These are phyloP conservation scores for Phyllosticta ampelicida DNA, from an alignment of 2,329 filamentous ascomycete genomes.

Conservation along the genomic window DNA sequence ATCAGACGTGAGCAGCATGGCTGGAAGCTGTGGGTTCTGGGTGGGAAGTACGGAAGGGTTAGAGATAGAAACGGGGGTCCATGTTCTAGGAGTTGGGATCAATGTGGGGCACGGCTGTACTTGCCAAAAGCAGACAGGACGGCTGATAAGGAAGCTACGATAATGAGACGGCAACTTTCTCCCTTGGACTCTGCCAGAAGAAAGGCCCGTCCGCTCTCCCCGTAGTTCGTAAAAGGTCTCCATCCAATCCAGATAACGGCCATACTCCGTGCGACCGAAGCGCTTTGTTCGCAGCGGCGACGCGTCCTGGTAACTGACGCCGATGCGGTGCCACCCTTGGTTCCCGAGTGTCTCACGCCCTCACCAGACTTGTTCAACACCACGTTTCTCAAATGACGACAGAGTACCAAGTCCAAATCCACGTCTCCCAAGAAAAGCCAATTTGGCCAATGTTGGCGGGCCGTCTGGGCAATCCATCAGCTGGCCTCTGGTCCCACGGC, in stretches of 20 bases:
- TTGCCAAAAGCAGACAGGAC: too few relatives aligned
- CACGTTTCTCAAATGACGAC: background rate
- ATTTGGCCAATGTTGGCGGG: background rate
- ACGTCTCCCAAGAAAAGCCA: background rate
- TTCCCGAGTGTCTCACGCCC: background rate
- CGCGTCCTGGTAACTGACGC: background rate
- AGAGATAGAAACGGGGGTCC: background rate
- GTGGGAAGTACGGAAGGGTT: background rate
- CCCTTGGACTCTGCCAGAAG: background rate
- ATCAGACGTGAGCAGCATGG: background rate
- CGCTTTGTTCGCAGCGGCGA: background rate
- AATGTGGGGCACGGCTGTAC: too few relatives aligned
- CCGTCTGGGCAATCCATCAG: background rate
- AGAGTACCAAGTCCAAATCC: background rate
- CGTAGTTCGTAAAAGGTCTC: background rate
- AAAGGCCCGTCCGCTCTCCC: background rate
- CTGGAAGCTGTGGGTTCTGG: background rate
- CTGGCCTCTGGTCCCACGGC: background rate
- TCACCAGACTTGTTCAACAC: background rate
- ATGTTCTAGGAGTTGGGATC: too few relatives aligned
- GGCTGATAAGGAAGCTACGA: background rate
- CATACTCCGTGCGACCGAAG: background rate
- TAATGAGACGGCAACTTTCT: background rate
- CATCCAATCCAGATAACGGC: background rate
- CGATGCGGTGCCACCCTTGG: background rate